These are phyloP conservation scores for Metschnikowia kunwiensis DNA, from an alignment of 805 yeast genomes.

Conservation along the genomic window DNA sequence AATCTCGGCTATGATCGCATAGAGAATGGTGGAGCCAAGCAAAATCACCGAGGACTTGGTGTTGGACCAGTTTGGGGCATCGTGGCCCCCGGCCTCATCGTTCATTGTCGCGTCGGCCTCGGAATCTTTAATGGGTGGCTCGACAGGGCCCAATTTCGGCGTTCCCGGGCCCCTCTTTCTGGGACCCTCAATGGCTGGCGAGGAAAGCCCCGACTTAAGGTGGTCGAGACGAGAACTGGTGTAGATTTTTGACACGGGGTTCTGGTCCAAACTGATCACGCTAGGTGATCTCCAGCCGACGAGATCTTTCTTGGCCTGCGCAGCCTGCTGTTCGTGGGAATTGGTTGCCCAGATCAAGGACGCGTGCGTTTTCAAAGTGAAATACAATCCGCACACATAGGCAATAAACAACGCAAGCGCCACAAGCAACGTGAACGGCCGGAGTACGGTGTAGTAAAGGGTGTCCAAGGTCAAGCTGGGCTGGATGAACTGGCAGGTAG, in stretches of 20 bases:
- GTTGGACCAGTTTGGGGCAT: constrained; percentile 96
- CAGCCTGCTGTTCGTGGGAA: constrained; percentile 31
- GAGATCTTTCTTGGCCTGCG: constrained; percentile 23
- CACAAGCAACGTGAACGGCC: constrained; percentile 80
- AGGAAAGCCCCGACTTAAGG: background rate
- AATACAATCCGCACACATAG: constrained; percentile 84
- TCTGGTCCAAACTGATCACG: constrained; percentile 28
- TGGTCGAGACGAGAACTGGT: constrained; percentile 1
- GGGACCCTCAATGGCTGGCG: constrained; percentile 3
- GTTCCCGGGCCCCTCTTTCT: constrained; percentile 4
- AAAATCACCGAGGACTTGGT: constrained; percentile 78
- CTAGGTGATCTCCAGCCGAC: constrained; percentile 35
- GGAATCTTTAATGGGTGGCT: constrained; percentile 1
- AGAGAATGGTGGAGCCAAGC: constrained; percentile 77
- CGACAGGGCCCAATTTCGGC: constrained; percentile 5
- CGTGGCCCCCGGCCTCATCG: constrained; percentile 64
- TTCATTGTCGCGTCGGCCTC: constrained; percentile 3
- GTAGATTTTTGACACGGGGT: background rate
- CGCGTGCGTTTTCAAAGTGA: constrained; percentile 94
- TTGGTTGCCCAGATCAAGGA: constrained; percentile 86
- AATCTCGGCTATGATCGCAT: constrained; percentile 93
- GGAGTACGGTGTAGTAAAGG: constrained; percentile 63
- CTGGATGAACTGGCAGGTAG: constrained; percentile 71
- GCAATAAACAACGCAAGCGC: constrained; percentile 79
- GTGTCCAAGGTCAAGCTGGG: constrained; percentile 69